Conservation (phyloP, 2,329 filamentous ascomycete species). For the Fusarium palustre region DNA sequence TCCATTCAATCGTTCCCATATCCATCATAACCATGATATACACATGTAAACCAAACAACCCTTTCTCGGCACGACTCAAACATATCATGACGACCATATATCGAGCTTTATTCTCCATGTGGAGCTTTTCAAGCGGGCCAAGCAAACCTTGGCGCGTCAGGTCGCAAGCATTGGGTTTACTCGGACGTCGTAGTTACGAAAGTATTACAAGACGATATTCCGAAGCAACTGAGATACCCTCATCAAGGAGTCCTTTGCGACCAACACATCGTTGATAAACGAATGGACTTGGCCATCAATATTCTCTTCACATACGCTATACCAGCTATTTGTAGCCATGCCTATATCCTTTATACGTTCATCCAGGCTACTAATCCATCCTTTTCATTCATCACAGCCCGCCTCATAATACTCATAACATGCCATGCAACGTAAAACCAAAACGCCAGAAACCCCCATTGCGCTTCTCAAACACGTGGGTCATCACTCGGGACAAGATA, state of each 20-base stretch:
- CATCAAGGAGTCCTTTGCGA: too few relatives aligned
- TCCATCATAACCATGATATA: accelerated
- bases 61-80: not conserved
- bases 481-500: not conserved
- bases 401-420: conserved; percentile 32
- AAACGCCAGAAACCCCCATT: conserved; percentile 30
- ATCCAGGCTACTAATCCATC: conserved; percentile 13
- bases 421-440: conserved; percentile 33
- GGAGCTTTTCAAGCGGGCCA: conserved; percentile 22
- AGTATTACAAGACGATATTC: conserved; percentile 10
- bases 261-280: too few relatives aligned
- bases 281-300: not conserved
- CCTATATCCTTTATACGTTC: conserved; percentile 15
- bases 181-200: conserved; percentile 32
- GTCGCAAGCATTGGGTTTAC: conserved; percentile 18
- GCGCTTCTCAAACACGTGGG: conserved; percentile 9
- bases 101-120: conserved; percentile 20
- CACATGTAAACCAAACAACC: accelerated
- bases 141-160: conserved; percentile 25
- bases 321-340: conserved; percentile 11
- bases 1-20: not conserved
- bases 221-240: conserved; percentile 1
- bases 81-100: conserved; percentile 30
- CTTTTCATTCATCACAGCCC: conserved; percentile 15
- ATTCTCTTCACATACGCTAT: conserved; percentile 10